A percentile compares a stretch with the other conserved stretches of the same genome.
Evolutionary conservation across 2,329 filamentous ascomycete genomes (phyloP).

Genomic region (Hymenoscyphus repandus): DNA sequence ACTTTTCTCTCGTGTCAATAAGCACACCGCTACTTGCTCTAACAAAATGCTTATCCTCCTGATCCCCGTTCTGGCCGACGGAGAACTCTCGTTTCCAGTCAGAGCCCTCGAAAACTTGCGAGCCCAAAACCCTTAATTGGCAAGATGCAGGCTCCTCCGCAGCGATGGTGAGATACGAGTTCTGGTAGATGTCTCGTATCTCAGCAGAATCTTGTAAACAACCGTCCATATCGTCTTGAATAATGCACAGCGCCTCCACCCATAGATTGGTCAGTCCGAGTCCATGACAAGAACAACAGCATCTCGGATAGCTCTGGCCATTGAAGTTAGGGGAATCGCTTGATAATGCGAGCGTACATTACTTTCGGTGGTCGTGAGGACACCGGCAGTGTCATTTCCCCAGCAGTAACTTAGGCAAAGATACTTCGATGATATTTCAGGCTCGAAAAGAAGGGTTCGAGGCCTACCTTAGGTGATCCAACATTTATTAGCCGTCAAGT

Average conservation of each 20-base stretch:
- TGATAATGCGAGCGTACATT: not conserved
- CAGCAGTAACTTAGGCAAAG: slow-evolving; percentile 10
- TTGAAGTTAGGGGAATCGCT: not conserved
- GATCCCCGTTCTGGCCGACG: too few relatives aligned
- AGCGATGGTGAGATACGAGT: slow-evolving; percentile 20
- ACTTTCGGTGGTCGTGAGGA: slow-evolving; percentile 2
- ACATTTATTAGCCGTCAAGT: slow-evolving; percentile 5
- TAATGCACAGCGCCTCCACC: slow-evolving; percentile 17
- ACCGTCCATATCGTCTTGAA: slow-evolving; percentile 25
- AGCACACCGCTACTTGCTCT: too few relatives aligned
- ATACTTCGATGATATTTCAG: not conserved
- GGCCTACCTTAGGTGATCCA: not conserved
- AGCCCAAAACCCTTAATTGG: slow-evolving; percentile 2
- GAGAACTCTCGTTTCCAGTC: slow-evolving; percentile 1
- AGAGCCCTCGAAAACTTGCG: not conserved
- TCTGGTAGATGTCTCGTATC: slow-evolving; percentile 24
- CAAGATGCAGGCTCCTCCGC: slow-evolving; percentile 7
- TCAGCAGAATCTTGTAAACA: slow-evolving; percentile 19
- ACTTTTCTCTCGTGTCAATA: too few relatives aligned
- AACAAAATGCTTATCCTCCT: too few relatives aligned
- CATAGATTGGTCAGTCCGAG: slow-evolving; percentile 11
- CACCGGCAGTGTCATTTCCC: not conserved
- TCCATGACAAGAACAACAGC: not conserved
- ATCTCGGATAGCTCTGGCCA: not conserved
- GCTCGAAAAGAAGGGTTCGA: slow-evolving; percentile 3